Conservation (phyloP, 768 basidiomycete genomes). For the Pholiota conissans region DNA sequence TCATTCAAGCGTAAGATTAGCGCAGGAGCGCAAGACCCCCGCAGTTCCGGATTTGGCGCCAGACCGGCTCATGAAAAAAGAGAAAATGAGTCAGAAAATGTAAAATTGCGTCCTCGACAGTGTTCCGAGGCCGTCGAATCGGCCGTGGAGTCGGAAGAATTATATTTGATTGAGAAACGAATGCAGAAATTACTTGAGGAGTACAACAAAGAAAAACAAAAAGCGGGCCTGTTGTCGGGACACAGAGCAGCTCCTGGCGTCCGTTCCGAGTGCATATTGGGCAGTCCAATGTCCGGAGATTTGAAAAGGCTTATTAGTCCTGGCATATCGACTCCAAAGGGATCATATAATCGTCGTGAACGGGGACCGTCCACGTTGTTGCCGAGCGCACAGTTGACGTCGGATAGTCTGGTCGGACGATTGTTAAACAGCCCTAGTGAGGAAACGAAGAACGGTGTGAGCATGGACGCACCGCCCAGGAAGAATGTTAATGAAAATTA, state of each 20-base stretch:
- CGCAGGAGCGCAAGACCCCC: background rate
- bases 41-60: background rate
- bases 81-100: background rate
- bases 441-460: background rate
- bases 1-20: background rate
- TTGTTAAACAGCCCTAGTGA: slow-evolving; percentile 2
- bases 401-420: slow-evolving; percentile 7
- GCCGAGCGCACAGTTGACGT: background rate
- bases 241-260: background rate
- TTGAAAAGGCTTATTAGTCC: background rate
- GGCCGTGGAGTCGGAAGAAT: background rate
- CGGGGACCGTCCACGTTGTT: background rate
- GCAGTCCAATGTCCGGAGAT: background rate
- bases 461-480: background rate
- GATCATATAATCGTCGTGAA: background rate
- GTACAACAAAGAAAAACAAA: background rate
- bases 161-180: background rate
- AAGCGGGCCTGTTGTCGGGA: background rate
- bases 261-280: background rate
- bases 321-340: background rate
- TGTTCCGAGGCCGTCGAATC: too few species aligned
- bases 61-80: background rate
- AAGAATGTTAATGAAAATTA: background rate
- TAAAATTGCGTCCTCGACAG: background rate
- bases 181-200: background rate